A percentile compares a stretch with the other conserved stretches of the same genome.
phyloP scores from a whole-genome alignment of 306 rosid species.

The Fragaria iinumae region DNA sequence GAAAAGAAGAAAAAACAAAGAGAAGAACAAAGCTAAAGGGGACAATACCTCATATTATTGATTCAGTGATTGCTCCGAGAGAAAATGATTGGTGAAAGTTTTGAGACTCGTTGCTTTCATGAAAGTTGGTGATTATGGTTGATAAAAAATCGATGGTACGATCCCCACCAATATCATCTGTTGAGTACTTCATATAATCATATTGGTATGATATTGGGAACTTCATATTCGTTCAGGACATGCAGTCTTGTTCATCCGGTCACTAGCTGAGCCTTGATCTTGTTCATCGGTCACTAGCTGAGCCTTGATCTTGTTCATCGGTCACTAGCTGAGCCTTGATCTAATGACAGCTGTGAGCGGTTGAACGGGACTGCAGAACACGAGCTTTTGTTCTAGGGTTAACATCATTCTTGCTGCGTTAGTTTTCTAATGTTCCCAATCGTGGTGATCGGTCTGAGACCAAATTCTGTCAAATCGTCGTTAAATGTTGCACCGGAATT shows the following conservation, averaged over 20 bases:
- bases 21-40: background rate
- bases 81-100: background rate
- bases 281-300: too few species aligned
- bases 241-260: too few species aligned
- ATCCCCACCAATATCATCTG: background rate
- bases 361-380: too few species aligned
- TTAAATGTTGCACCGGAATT: background rate
- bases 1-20: background rate
- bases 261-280: too few species aligned
- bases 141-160: background rate
- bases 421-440: background rate
- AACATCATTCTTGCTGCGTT: background rate
- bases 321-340: too few species aligned
- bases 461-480: background rate
- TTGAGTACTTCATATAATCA: too few species aligned
- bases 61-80: conserved; percentile 3
- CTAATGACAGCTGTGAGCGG: too few species aligned
- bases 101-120: background rate
- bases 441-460: background rate
- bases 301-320: too few species aligned
- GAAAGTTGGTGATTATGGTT: background rate
- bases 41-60: background rate
- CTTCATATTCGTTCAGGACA: too few species aligned
- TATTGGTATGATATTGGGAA: too few species aligned
- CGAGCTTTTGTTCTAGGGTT: background rate